These are phyloP conservation scores for Trichophyton equinum DNA, from an alignment of 2,329 filamentous ascomycete species.

Conservation along the genomic window DNA sequence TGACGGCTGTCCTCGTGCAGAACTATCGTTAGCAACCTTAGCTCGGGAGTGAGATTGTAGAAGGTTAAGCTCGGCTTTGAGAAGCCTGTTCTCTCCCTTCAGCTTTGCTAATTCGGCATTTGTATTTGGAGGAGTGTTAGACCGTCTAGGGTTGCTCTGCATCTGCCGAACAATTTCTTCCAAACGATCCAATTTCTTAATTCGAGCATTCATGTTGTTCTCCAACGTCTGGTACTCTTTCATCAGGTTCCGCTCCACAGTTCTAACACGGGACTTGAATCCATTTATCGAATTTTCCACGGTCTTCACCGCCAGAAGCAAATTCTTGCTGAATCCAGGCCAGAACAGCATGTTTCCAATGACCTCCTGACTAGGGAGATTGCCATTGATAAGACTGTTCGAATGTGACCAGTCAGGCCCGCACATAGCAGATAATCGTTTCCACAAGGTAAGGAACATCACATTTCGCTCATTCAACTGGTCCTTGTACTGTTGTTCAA, in stretches of 20 bases:
- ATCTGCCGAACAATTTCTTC: constrained; percentile 64
- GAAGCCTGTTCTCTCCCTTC: constrained; percentile 46
- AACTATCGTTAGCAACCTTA: constrained; percentile 33
- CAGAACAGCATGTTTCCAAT: constrained; percentile 64
- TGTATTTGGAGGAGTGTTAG: constrained; percentile 20
- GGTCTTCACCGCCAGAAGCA: constrained; percentile 73
- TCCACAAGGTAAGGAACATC: constrained; percentile 80
- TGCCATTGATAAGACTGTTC: constrained; percentile 78
- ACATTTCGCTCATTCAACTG: constrained; percentile 84
- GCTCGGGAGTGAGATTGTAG: constrained; percentile 52
- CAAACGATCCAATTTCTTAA: constrained; percentile 76
- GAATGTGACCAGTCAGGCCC: constrained; percentile 85
- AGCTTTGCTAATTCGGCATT: constrained; percentile 47
- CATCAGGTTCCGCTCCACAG: constrained; percentile 78
- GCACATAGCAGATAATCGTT: constrained; percentile 70
- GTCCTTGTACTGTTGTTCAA: constrained; percentile 73
- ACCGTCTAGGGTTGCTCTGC: constrained; percentile 22
- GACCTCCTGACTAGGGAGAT: constrained; percentile 71
- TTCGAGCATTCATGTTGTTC: constrained; percentile 61
- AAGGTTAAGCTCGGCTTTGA: constrained; percentile 53
- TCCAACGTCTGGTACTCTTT: constrained; percentile 84
- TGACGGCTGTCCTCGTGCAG: constrained; percentile 17
- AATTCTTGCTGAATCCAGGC: constrained; percentile 79
- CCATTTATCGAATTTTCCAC: constrained; percentile 67
- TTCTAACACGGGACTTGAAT: constrained; percentile 68